These are phyloP conservation scores for Calendula officinalis DNA, from an alignment of 129 eudicot species.

Conservation along the genomic window DNA sequence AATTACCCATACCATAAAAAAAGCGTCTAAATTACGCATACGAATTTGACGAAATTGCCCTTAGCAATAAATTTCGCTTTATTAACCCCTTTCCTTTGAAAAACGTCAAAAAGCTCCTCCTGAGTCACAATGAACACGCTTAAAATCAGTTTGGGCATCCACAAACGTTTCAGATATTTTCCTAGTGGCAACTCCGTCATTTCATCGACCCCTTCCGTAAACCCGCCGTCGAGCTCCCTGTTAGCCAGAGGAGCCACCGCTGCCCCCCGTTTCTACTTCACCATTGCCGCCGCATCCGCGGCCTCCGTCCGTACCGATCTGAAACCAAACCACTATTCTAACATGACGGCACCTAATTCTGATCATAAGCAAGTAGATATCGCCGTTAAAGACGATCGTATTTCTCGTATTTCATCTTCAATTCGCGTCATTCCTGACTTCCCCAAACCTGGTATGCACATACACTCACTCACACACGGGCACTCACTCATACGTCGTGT, in stretches of 20 bases:
- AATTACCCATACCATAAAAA: not conserved
- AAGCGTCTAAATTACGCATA: not conserved
- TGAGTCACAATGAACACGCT: conserved; percentile 21
- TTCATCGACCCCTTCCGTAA: conserved; percentile 9
- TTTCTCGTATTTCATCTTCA: conserved; percentile 55
- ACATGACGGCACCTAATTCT: conserved; percentile 41
- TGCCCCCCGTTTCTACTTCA: not conserved
- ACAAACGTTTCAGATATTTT: not conserved
- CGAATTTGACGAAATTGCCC: conserved; percentile 12
- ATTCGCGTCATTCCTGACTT: conserved; percentile 85
- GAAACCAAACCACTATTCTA: not conserved
- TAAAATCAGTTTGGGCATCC: not conserved
- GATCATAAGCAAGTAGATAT: conserved; percentile 6
- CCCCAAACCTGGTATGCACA: conserved; percentile 62
- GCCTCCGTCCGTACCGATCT: conserved; percentile 16
- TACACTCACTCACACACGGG: not conserved
- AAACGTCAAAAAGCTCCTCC: not conserved
- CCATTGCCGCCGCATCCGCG: conserved; percentile 7
- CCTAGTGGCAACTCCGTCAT: conserved; percentile 39
- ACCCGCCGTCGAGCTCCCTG: not conserved
- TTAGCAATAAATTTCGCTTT: not conserved
- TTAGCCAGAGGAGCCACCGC: not conserved
- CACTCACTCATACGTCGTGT: not conserved
- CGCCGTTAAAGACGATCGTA: conserved; percentile 39
- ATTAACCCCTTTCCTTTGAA: not conserved